These are phyloP conservation scores for Hymenoscyphus fraxineus DNA, from an alignment of 2,329 filamentous ascomycete genomes.

Conservation along the genomic window DNA sequence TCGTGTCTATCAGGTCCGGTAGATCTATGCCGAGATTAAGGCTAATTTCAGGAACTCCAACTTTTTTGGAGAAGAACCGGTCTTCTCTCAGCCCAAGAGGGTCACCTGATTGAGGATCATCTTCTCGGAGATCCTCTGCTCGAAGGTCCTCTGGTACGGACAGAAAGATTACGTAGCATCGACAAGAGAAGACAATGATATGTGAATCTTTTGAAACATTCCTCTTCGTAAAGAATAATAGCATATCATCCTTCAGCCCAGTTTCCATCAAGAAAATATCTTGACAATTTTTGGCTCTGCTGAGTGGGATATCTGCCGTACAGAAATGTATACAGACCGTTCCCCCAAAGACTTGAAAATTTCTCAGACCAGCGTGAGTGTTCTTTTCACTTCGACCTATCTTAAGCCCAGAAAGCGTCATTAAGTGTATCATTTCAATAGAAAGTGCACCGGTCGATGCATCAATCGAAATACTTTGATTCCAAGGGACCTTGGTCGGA, in stretches of 20 bases:
- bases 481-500: neutral
- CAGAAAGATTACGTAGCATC: neutral
- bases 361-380: neutral
- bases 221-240: neutral
- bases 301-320: neutral
- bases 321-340: neutral
- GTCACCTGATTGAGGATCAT: too few species aligned
- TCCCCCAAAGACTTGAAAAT: neutral
- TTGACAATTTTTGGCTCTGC: neutral
- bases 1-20: too few species aligned
- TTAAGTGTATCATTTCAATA: neutral
- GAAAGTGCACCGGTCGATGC: neutral
- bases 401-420: neutral
- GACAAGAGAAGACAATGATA: neutral
- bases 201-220: neutral
- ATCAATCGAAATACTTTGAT: neutral
- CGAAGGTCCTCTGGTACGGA: neutral
- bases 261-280: neutral
- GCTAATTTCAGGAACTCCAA: too few species aligned
- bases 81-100: neutral
- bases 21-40: too few species aligned
- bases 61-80: too few species aligned
- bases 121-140: neutral
- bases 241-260: neutral
- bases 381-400: neutral